These are phyloP conservation scores for Pinus taeda DNA, from an alignment of 75 land plant genomes.

Conservation along the genomic window DNA sequence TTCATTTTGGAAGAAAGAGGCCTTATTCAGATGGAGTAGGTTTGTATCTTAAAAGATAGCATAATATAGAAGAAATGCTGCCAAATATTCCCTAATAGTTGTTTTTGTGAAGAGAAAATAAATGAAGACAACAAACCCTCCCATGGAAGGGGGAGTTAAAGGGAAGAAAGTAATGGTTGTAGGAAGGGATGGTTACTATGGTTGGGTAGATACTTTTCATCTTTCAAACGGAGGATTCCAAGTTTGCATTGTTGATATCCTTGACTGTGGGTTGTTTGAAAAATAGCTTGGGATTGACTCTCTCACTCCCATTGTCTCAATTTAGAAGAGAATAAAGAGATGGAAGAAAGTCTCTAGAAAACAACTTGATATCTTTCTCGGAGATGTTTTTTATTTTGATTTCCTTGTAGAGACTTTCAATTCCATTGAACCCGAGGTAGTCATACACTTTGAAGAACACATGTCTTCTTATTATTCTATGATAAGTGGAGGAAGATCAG, in stretches of 20 bases:
- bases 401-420: conserved; percentile 78
- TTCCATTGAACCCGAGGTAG: conserved; percentile 86
- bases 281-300: conserved; percentile 90
- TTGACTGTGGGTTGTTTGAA: conserved; percentile 86
- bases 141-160: too few relatives aligned
- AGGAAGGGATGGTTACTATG: conserved; percentile 98
- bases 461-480: conserved; percentile 96
- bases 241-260: conserved; percentile 90
- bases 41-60: too few relatives aligned
- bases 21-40: too few relatives aligned
- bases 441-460: conserved; percentile 97
- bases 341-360: conserved; percentile 87
- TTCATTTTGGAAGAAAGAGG: too few relatives aligned
- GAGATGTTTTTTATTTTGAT: conserved; percentile 96
- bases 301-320: conserved; percentile 84
- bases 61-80: too few relatives aligned
- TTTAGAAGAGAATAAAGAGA: conserved; percentile 69
- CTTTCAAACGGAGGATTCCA: conserved; percentile 91
- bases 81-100: too few relatives aligned
- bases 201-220: conserved; percentile 98
- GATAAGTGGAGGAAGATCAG: conserved; percentile 91
- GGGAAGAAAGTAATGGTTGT: too few relatives aligned
- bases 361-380: conserved; percentile 60
- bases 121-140: too few relatives aligned
- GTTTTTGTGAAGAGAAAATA: too few relatives aligned